phyloP scores from a whole-genome alignment of 2,329 filamentous ascomycete genomes.

The Fusarium nygamai region DNA sequence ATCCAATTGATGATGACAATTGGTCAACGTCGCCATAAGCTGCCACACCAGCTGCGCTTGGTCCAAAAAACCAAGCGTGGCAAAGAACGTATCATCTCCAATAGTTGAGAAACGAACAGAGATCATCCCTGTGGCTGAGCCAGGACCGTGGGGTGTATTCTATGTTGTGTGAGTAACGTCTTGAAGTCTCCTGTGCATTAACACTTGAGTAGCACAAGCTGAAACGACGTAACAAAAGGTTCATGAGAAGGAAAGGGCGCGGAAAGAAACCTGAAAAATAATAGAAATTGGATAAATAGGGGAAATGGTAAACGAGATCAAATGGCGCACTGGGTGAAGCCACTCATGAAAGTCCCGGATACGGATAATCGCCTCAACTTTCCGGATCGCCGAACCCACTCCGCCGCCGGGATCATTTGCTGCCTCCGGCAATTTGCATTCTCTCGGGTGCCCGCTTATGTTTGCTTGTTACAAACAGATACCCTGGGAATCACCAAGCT shows the following conservation, averaged over 20 bases:
- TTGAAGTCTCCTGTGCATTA: neutral
- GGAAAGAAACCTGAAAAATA: neutral
- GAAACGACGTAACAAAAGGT: neutral
- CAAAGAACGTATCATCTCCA: neutral
- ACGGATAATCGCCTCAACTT: neutral
- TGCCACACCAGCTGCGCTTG: neutral
- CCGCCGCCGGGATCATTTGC: neutral
- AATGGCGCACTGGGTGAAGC: constrained; percentile 1
- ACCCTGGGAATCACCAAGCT: neutral
- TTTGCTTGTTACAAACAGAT: neutral
- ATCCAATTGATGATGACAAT: neutral
- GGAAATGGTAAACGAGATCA: neutral
- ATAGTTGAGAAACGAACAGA: neutral
- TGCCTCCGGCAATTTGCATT: neutral
- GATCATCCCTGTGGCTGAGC: constrained; percentile 9
- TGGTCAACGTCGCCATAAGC: neutral
- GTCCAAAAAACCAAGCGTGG: neutral
- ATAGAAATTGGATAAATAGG: neutral
- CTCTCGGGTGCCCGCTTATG: neutral
- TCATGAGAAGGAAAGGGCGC: neutral
- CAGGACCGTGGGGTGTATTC: neutral
- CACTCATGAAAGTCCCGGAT: neutral
- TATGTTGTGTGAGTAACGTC: neutral
- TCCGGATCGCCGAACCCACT: neutral
- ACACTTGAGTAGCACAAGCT: neutral